Percentiles rank a stretch among this genome's conserved stretches.
Conservation (phyloP, 371 early-diverging fungal species). For the Lichtheimia hyalospora region DNA sequence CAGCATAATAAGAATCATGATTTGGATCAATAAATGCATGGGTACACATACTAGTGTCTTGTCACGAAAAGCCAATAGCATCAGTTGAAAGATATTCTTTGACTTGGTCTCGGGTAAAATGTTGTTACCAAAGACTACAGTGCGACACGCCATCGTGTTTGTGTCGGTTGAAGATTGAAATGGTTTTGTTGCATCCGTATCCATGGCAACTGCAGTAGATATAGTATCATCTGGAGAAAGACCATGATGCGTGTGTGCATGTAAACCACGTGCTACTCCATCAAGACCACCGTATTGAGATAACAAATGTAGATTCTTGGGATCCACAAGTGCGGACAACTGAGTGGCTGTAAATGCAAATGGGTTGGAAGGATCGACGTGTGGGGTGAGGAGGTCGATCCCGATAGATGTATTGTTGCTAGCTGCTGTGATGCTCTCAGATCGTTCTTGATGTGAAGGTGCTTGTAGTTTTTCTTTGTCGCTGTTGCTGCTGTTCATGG, state of each 20-base stretch:
- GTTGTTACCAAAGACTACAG: constrained; percentile 61
- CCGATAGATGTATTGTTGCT: constrained; percentile 8
- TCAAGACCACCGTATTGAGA: constrained; percentile 47
- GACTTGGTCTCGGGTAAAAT: constrained; percentile 61
- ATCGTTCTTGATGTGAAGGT: constrained; percentile 5
- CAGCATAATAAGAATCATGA: background rate
- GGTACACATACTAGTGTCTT: constrained; percentile 65
- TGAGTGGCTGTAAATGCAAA: constrained; percentile 56
- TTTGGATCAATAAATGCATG: background rate
- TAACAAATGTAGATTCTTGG: constrained; percentile 52
- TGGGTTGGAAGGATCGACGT: constrained; percentile 46
- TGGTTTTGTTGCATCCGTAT: background rate
- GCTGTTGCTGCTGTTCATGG: too few species aligned
- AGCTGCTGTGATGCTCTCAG: constrained; percentile 11
- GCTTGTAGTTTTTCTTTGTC: background rate
- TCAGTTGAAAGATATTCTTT: constrained; percentile 64
- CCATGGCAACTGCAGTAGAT: constrained; percentile 12
- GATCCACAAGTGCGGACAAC: constrained; percentile 54
- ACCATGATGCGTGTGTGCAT: constrained; percentile 48
- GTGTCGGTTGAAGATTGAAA: background rate
- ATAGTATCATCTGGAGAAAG: constrained; percentile 30
- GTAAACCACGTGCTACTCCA: constrained; percentile 57
- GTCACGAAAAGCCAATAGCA: constrained; percentile 80
- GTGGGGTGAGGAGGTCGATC: constrained; percentile 24
- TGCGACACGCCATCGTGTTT: constrained; percentile 12